Base-by-base conservation (phyloP, 1,139 yeast species). In the Geotrichum reessii region DNA sequence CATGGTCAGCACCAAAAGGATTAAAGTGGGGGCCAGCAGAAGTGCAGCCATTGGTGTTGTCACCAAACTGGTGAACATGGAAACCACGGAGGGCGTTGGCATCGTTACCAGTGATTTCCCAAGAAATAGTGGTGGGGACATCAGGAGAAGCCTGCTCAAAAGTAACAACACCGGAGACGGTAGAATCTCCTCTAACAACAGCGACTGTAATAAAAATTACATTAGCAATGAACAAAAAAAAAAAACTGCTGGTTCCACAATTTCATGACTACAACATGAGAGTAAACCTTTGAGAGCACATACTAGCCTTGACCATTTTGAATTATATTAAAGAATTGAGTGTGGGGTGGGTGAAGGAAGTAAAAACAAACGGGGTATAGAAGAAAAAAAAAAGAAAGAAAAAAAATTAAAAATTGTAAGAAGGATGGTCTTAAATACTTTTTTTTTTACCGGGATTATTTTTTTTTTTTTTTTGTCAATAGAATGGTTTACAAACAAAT, bases 21-120 rank as follows among this genome's bases (percentile, higher is more conserved):
- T 93, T 93, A 85, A 90, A 92, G 79, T 93, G 99, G 62, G 97
- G 97, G 71, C 99, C 99, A 60, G 99, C 98, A 65, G 97, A 90
- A 63, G 97, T 91, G 79, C 97, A 90, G 63, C 99, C 98, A 74
- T 93, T 92, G 78, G 98, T 91, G 83, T 91, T 90, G 81, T 93
- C 99, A 79, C 99, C 99, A 71, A 92, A 93, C 73, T 89, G 87
- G 78, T 93, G 99, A 73, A 93, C 79, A 81, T 93, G 99, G 96
- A 93, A 92, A 55, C 98, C 99, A 77, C 97, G 87, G 75, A 81
- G 78, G 54, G 97, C 91, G 69, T 89, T 86, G 63, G 97, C 79
- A 66, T 84, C 86, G 76, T 90, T 89, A 72, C 98, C 98, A 58
- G 82, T 69, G 71, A 93, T 87, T 70, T 91, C 93, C 85, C 91